Conservation (phyloP, 2,329 filamentous ascomycete genomes). For the Massarina eburnea region DNA sequence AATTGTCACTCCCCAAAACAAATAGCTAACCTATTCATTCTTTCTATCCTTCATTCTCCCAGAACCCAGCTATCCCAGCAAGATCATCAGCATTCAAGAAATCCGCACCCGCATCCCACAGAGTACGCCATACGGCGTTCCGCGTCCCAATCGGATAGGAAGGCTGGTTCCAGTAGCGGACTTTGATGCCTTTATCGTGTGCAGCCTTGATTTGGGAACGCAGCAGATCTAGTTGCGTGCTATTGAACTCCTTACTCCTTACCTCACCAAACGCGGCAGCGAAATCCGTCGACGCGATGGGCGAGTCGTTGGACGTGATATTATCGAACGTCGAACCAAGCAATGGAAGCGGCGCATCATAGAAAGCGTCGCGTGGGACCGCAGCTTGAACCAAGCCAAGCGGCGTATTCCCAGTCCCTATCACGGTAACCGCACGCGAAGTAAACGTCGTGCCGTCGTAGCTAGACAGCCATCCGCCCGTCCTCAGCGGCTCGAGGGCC, state of each 20-base stretch:
- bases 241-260: constrained; percentile 44
- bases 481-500: constrained; percentile 60
- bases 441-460: constrained; percentile 52
- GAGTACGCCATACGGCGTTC: constrained; percentile 52
- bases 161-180: constrained; percentile 66
- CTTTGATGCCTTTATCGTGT: constrained; percentile 59
- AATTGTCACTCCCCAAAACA: no score
- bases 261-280: constrained; percentile 42
- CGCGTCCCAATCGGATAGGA: constrained; percentile 57
- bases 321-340: constrained; percentile 47
- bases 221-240: constrained; percentile 54
- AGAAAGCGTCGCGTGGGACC: constrained; percentile 56
- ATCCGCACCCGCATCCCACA: constrained; percentile 61
- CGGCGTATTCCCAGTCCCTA: constrained; percentile 59
- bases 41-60: constrained; percentile 33
- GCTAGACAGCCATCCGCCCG: constrained; percentile 55
- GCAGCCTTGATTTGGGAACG: constrained; percentile 56
- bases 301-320: constrained; percentile 53
- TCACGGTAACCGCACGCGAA: constrained; percentile 58
- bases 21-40: neutral
- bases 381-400: constrained; percentile 46
- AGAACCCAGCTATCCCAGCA: constrained; percentile 48
- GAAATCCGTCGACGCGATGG: constrained; percentile 59
- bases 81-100: constrained; percentile 67
- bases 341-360: constrained; percentile 56